These are phyloP conservation scores for Russula olivacea DNA, from an alignment of 768 basidiomycete genomes.

Conservation along the genomic window DNA sequence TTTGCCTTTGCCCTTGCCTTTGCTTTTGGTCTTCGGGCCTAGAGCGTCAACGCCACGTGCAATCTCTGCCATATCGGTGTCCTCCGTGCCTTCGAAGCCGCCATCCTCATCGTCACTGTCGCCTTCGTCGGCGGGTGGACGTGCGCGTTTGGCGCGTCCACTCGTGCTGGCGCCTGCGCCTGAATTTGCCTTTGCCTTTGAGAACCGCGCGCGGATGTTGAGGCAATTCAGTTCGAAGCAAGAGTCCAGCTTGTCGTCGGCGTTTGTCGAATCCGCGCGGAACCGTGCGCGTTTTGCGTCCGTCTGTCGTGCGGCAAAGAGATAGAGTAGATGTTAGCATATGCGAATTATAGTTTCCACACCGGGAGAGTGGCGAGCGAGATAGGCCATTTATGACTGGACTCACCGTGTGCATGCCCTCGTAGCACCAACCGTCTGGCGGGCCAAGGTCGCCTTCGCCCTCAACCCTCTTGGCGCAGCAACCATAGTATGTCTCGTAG, in stretches of 20 bases:
- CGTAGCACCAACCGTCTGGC: slow-evolving; percentile 84
- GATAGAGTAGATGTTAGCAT: background rate
- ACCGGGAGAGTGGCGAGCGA: background rate
- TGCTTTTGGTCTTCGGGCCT: slow-evolving; percentile 7
- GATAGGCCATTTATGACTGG: too few species aligned
- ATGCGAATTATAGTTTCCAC: background rate
- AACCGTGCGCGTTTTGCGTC: slow-evolving; percentile 73
- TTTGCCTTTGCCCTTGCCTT: slow-evolving; percentile 16
- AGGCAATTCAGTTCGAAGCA: slow-evolving; percentile 55
- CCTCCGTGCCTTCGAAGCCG: slow-evolving; percentile 28
- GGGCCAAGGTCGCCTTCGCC: slow-evolving; percentile 79
- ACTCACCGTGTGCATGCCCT: slow-evolving; percentile 69
- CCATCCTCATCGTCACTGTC: slow-evolving; percentile 28
- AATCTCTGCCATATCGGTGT: slow-evolving; percentile 34
- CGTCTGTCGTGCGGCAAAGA: slow-evolving; percentile 38
- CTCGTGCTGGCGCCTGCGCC: slow-evolving; percentile 22
- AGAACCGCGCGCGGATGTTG: slow-evolving; percentile 32
- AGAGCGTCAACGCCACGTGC: slow-evolving; percentile 23
- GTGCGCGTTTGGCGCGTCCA: slow-evolving; percentile 29
- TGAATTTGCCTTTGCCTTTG: slow-evolving; percentile 4
- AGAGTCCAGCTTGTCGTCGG: slow-evolving; percentile 61
- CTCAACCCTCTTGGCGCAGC: slow-evolving; percentile 65
- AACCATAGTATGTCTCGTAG: slow-evolving; percentile 60
- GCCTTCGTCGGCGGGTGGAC: slow-evolving; percentile 17
- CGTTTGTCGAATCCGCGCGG: slow-evolving; percentile 63